Percentiles rank a stretch among this genome's conserved stretches.
phyloP scores from a whole-genome alignment of 139 green algal genomes.

The Asterochloris erici region DNA sequence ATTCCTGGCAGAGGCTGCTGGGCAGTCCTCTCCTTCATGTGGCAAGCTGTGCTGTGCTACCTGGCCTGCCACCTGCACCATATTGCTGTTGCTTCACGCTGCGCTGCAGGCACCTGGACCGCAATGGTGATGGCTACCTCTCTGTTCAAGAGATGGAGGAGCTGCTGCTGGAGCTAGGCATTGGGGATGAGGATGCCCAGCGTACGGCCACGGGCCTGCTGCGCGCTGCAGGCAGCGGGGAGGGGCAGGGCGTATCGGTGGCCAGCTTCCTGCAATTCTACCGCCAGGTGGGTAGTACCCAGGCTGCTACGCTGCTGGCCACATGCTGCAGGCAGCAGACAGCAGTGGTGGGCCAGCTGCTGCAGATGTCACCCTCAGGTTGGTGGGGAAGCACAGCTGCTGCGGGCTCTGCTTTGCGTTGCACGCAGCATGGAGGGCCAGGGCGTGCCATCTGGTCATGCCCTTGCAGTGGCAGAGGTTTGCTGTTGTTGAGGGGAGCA shows the following conservation, averaged over 20 bases:
- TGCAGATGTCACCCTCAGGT: neutral
- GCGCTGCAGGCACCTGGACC: constrained; percentile 41
- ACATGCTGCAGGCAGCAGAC: neutral
- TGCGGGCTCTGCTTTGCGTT: neutral
- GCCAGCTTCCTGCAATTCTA: constrained; percentile 52
- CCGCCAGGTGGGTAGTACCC: constrained; percentile 27
- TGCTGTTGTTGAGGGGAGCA: neutral
- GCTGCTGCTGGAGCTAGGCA: constrained; percentile 46
- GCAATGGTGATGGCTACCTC: constrained; percentile 52
- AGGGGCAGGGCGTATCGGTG: constrained; percentile 3
- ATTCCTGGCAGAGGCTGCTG: neutral
- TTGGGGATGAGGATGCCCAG: constrained; percentile 12
- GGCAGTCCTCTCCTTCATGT: no score
- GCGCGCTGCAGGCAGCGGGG: neutral
- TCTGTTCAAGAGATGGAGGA: constrained; percentile 40
- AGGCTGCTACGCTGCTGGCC: neutral
- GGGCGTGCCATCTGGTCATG: neutral
- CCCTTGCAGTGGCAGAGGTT: neutral
- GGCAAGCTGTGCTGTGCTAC: neutral
- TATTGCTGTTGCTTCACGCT: neutral
- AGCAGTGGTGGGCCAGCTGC: neutral
- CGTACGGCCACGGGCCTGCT: constrained; percentile 12
- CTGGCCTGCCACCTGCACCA: neutral
- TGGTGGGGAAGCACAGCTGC: neutral
- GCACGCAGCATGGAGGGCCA: neutral